A percentile compares a stretch with the other conserved stretches of the same genome.
These are phyloP conservation scores for Tulasnella sp. DNA, from an alignment of 768 basidiomycete genomes.

Conservation along the genomic window DNA sequence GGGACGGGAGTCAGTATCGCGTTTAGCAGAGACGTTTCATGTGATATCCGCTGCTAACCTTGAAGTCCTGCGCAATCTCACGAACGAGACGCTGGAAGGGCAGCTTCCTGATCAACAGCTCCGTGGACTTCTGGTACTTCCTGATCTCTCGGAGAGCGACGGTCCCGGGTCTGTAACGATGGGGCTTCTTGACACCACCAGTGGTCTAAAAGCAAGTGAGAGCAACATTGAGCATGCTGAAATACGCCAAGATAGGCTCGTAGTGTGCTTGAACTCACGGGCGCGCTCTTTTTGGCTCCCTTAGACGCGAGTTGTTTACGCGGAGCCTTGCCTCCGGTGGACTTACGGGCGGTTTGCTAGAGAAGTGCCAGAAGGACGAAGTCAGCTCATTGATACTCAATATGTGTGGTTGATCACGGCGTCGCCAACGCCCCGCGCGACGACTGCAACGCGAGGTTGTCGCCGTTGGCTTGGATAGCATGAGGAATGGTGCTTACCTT, in stretches of 20 bases:
- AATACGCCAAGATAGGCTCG: too few relatives aligned
- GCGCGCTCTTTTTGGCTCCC: slow-evolving; percentile 64
- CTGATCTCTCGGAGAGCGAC: slow-evolving; percentile 99
- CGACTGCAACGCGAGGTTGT: slow-evolving; percentile 10
- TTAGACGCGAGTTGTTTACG: slow-evolving; percentile 95
- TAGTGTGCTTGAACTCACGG: slow-evolving; percentile 45
- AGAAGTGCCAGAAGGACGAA: slow-evolving; percentile 12
- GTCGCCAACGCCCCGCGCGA: background rate
- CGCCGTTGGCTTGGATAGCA: slow-evolving; percentile 15
- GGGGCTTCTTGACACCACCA: slow-evolving; percentile 99
- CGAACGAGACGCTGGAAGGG: slow-evolving; percentile 98
- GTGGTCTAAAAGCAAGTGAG: slow-evolving; percentile 42
- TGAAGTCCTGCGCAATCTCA: slow-evolving; percentile 93
- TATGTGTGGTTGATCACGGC: background rate
- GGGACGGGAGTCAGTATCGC: background rate
- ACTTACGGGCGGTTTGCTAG: slow-evolving; percentile 98
- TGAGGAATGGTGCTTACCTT: slow-evolving; percentile 41
- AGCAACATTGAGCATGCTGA: too few relatives aligned
- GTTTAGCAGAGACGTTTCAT: background rate
- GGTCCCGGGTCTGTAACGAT: slow-evolving; percentile 78
- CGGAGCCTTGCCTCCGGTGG: slow-evolving; percentile 90
- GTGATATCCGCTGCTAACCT: slow-evolving; percentile 38
- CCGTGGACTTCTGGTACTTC: slow-evolving; percentile 97
- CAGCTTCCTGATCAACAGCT: slow-evolving; percentile 98
- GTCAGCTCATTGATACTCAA: background rate